phyloP scores from a whole-genome alignment of 2,329 filamentous ascomycete species.

The Colletotrichum lentis region DNA sequence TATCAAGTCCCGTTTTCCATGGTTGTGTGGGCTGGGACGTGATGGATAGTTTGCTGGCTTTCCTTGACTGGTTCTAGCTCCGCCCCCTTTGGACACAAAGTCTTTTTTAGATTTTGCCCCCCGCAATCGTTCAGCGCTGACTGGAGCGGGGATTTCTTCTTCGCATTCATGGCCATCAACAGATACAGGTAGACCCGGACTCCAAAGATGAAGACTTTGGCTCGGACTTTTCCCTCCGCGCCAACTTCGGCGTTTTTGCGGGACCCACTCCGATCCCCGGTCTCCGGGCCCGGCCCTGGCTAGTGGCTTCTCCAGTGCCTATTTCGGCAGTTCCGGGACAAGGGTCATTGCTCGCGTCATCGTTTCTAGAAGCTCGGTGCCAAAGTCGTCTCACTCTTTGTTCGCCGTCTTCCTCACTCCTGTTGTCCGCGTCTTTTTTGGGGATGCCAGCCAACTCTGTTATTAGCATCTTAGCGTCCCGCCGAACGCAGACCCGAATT shows the following conservation, averaged over 20 bases:
- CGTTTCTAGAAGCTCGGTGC: too few species aligned
- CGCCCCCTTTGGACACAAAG: neutral
- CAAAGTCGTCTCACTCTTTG: too few species aligned
- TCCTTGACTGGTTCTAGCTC: neutral
- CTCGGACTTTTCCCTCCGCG: neutral
- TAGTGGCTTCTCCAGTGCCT: neutral
- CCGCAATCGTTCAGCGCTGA: constrained; percentile 1
- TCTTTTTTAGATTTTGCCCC: neutral
- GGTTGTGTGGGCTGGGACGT: neutral
- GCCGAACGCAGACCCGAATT: too few species aligned
- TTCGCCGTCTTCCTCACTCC: neutral
- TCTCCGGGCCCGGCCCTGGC: constrained; percentile 1
- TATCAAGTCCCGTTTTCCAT: neutral
- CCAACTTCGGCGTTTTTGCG: constrained; percentile 24
- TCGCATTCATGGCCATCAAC: neutral
- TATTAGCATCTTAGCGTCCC: too few species aligned
- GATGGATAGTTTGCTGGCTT: neutral
- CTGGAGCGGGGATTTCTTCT: neutral
- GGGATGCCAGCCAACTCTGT: too few species aligned
- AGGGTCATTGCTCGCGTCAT: neutral
- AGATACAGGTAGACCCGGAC: neutral
- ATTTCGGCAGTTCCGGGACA: neutral
- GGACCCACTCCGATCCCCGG: constrained; percentile 9
- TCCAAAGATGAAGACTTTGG: neutral
- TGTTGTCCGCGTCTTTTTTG: neutral